Evolutionary conservation across 2,329 filamentous ascomycete genomes (phyloP), one percentile per base, ranked within the genome.

Genomic region (Chaetomiaceae sp.): DNA sequence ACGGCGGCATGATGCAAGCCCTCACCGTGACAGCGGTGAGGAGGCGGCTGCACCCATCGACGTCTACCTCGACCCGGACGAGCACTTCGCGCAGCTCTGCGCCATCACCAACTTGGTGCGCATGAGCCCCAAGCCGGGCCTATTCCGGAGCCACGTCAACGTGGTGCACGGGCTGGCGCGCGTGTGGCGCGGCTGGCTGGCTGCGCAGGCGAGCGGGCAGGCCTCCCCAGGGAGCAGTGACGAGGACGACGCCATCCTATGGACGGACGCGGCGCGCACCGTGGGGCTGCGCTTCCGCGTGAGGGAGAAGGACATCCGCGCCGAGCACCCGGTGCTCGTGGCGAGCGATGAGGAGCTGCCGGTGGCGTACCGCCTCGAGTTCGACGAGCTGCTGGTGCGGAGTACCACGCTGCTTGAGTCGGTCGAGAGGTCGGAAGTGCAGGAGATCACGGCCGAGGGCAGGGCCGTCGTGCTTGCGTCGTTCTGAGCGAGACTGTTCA

Each of bases 41-140:
- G n/a, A n/a, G n/a, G n/a, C n/a, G n/a, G n/a, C n/a, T n/a, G n/a
- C n/a, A n/a, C n/a, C 22, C 22, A 76, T 85, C 48, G 76, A 75
- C 8, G 61, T 91, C 34, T 70, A 72, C 37, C 68, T 93, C 1
- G 86, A 90, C 53, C 75, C 75, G 1, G 75, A 79, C 51, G 86
- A 89, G 64, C 67, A 81, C 15, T 90, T 91, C 60, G 81, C 83
- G 1, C 86, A 93, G 64, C 72, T 93, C 10, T 84, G 83, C 60
- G 76, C 79, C 5, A 71, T 79, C 19, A 78, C 78, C 7, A 86
- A 82, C 58, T 65, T 94, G 30, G 81, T 88, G 50, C 83, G 83
- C 60, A 69, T 80, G 24, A 78, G 81, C 1, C 75, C 79, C 1
- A 72, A 71, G 22, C 73, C 70, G 18, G 81, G 79, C 4, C 61